These are phyloP conservation scores for Cercospora beticola DNA, from an alignment of 2,329 filamentous ascomycete genomes.

Conservation along the genomic window DNA sequence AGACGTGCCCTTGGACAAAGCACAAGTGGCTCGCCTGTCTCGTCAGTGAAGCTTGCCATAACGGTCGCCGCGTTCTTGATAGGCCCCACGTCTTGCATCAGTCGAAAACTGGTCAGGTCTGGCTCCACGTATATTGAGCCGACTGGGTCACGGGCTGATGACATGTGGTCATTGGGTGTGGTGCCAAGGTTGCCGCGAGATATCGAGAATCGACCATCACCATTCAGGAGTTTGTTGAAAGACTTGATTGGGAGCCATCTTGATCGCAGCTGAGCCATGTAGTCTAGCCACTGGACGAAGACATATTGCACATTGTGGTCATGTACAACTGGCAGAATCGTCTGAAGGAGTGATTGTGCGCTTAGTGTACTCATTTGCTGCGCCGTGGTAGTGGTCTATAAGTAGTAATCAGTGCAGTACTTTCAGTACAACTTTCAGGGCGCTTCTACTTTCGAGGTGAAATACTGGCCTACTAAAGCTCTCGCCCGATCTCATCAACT, in stretches of 20 bases:
- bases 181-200: constrained; percentile 64
- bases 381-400: background rate
- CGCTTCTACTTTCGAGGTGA: background rate
- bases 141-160: constrained; percentile 55
- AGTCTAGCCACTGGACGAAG: constrained; percentile 75
- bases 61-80: constrained; percentile 60
- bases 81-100: constrained; percentile 48
- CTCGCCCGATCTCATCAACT: background rate
- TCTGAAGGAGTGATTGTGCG: background rate
- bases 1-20: constrained; percentile 60
- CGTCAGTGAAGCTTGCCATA: constrained; percentile 64
- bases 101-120: constrained; percentile 62
- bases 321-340: background rate
- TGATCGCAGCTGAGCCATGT: constrained; percentile 66
- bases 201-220: constrained; percentile 53
- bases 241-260: constrained; percentile 64
- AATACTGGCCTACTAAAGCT: background rate
- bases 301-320: constrained; percentile 54
- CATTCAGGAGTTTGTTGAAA: constrained; percentile 41
- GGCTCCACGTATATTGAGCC: constrained; percentile 68
- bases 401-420: background rate
- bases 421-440: background rate
- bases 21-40: constrained; percentile 51
- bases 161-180: constrained; percentile 64
- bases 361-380: background rate